Evolutionary conservation across 2,329 filamentous ascomycete species (phyloP), one percentile per base, ranked within the genome.

Genomic region (Diaporthe ilicicola): DNA sequence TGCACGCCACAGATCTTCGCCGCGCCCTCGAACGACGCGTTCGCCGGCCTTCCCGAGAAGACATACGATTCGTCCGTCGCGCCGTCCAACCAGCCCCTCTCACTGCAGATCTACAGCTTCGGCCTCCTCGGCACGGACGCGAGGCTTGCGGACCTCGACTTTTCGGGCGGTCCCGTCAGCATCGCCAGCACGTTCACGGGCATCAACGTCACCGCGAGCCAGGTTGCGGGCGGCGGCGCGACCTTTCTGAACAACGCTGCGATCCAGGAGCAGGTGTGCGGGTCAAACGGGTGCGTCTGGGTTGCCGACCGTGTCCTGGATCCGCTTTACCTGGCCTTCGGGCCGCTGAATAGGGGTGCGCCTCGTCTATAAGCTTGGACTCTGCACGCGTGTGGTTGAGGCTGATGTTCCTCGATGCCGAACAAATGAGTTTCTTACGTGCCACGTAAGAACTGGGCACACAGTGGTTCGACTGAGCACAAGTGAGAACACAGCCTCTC

Each of bases 321-420:
- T 64, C 65, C 65, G 22, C 54, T 62, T 15, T 71, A 68, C 46
- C 6, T 71, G 54, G 69, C 46, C 19, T 67, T 54, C 44, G 69
- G 69, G 6, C 53, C 64, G 17, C 27, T 46, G 37, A n/a, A 64
- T 37, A 46, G 64, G 44, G 51, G 12, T 10, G 39, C 13, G 42
- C 13, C n/a, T 39, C 24, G 32, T 27, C 7, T 17, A 39, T 13
- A 9, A 24, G 34, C 13, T 39, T 7, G 15, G 32, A 6, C n/a
- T 37, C 32, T 6, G 9, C 34, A 12, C 37, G 6, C 24, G n/a
- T 19, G 12, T 19, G 12, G 17, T 12, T 19, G 19, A 34, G 19
- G n/a, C 10, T 7, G n/a, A 13, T 48, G 15, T n/a, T 19, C 24
- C 15, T 13, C 19, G 44, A 27, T 37, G 27, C 42, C 6, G 42